Evolutionary conservation across 768 basidiomycete genomes (phyloP).

Genomic region (Melanogaster broomeanus): DNA sequence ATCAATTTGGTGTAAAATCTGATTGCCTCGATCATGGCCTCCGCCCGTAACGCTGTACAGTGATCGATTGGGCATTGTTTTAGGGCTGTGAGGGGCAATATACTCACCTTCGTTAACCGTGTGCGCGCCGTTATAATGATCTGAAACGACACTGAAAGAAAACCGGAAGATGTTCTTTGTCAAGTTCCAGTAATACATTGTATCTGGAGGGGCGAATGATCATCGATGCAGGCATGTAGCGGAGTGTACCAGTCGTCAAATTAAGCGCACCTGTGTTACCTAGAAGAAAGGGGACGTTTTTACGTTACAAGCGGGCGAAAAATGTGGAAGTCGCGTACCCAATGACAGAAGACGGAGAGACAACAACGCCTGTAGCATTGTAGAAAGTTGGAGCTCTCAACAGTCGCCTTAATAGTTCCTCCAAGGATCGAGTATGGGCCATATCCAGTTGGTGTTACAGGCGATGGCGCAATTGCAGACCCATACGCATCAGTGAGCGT

Average conservation of each 20-base stretch:
- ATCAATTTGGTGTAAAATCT: constrained; percentile 68
- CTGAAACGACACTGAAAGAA: constrained; percentile 21
- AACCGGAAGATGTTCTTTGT: constrained; percentile 62
- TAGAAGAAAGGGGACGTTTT: not conserved
- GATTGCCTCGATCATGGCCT: constrained; percentile 60
- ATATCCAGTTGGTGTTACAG: constrained; percentile 44
- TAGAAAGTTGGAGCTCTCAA: constrained; percentile 15
- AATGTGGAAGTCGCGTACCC: constrained; percentile 5
- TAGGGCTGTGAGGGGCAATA: not conserved
- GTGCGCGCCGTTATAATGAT: constrained; percentile 14
- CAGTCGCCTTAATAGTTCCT: constrained; percentile 37
- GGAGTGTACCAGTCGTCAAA: not conserved
- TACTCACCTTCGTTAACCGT: constrained; percentile 20
- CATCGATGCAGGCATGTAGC: not conserved
- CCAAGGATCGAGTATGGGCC: constrained; percentile 21
- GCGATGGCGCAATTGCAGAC: constrained; percentile 62
- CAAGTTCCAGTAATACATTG: constrained; percentile 19
- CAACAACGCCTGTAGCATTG: constrained; percentile 12
- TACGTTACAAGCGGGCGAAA: not conserved
- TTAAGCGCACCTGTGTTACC: constrained; percentile 18
- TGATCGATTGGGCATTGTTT: not conserved
- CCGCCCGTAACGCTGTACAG: constrained; percentile 45
- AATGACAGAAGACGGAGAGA: constrained; percentile 12
- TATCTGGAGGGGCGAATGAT: constrained; percentile 8
- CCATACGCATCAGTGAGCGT: constrained; percentile 49